A percentile compares a stretch with the other conserved stretches of the same genome.
Conservation (phyloP, 139 green algal species). For the Axilococcus clingmanii region DNA sequence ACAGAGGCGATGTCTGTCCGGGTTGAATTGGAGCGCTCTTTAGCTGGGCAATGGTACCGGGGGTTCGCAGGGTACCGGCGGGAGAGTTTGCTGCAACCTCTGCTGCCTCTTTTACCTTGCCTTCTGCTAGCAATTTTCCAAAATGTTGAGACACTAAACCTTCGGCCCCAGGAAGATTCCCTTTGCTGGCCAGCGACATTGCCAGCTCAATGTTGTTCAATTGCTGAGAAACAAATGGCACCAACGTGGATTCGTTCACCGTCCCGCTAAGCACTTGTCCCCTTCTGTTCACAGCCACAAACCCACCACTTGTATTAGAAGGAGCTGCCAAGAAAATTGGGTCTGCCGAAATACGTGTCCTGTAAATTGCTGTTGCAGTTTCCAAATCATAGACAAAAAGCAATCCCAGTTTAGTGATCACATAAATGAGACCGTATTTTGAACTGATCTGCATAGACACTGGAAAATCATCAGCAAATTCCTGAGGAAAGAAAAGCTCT, state of each 20-base stretch:
- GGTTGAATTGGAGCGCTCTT: constrained; percentile 73
- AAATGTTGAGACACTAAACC: constrained; percentile 90
- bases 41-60: constrained; percentile 74
- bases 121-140: constrained; percentile 67
- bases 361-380: constrained; percentile 91
- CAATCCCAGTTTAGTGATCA: constrained; percentile 96
- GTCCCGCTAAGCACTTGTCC: constrained; percentile 85
- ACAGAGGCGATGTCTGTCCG: constrained; percentile 87
- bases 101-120: constrained; percentile 95
- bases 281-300: constrained; percentile 87
- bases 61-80: constrained; percentile 48
- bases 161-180: constrained; percentile 93
- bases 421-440: constrained; percentile 88
- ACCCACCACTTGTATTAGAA: constrained; percentile 67
- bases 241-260: constrained; percentile 87
- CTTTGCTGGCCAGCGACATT: constrained; percentile 78
- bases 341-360: constrained; percentile 90
- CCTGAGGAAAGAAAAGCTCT: constrained; percentile 97
- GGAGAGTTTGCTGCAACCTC: constrained; percentile 89
- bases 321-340: constrained; percentile 88
- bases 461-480: constrained; percentile 99
- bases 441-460: constrained; percentile 84
- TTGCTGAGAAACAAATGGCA: constrained; percentile 88
- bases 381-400: constrained; percentile 99
- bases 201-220: constrained; percentile 95